Evolutionary conservation across 2,329 filamentous ascomycete species (phyloP).

Genomic region (Cladophialophora psammophila): DNA sequence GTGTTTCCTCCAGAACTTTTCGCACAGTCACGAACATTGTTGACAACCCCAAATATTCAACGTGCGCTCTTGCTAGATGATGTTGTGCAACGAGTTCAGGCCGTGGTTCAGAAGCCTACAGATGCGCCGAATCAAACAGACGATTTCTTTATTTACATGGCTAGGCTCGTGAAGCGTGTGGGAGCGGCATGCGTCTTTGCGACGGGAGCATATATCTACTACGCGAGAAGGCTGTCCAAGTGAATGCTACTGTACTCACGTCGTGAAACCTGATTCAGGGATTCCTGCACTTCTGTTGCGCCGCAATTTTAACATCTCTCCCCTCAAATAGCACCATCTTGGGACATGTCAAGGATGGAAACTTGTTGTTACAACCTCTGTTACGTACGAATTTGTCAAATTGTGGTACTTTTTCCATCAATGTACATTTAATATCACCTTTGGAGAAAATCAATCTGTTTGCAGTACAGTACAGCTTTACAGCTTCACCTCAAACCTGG

Average conservation of each 20-base stretch:
- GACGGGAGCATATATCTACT: not conserved
- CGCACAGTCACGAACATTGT: not conserved
- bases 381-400: too few species aligned
- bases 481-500: not conserved
- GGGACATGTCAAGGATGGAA: too few species aligned
- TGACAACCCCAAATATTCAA: not conserved
- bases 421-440: too few species aligned
- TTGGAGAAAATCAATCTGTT: too few species aligned
- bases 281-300: too few species aligned
- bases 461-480: too few species aligned
- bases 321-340: too few species aligned
- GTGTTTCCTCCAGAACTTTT: not conserved
- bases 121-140: not conserved
- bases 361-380: too few species aligned
- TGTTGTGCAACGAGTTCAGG: not conserved
- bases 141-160: not conserved
- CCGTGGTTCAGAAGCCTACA: not conserved
- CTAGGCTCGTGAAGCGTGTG: not conserved
- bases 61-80: not conserved
- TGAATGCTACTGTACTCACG: not conserved
- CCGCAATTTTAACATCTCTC: too few species aligned
- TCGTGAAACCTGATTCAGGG: too few species aligned
- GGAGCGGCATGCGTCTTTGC: too few species aligned
- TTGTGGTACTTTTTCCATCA: too few species aligned
- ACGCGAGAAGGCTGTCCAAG: not conserved